Evolutionary conservation across 306 rosid species (phyloP), one percentile per base, ranked within the genome.

Genomic region (Vigna angularis): DNA sequence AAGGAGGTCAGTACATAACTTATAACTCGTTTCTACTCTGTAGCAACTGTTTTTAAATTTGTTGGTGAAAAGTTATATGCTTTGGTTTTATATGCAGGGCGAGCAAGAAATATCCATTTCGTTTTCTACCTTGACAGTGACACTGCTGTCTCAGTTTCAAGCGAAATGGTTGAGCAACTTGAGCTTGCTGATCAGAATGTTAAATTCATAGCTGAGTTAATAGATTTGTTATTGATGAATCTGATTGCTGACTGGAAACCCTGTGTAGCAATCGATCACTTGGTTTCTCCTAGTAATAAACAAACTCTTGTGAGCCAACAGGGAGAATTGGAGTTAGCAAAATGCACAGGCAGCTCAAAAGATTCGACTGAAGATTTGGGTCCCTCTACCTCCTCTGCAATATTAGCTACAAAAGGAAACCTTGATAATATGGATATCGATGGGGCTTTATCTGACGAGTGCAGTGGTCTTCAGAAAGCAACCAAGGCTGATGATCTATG

Each of bases 401-500:
- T 5, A 28, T 28, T 18, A 12, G 66, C 44, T 32, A 49, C 20
- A n/a, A 63, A 24, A 53, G 20, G 24, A 75, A 81, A 72, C 66
- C 38, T 79, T 28, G 59, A 79, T 47, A 24, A 11, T 58, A 12
- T 45, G 51, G 34, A 34, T 65, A 22, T 77, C 15, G 42, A 80
- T 2, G 79, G 81, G 15, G 64, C 9, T 36, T 40, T 32, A 48
- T 86, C 82, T 16, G 72, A 74, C 28, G 76, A 59, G 15, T 67
- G 58, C 49, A 55, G 13, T 63, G 76, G 50, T 68, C 7, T 14
- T 55, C 77, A 17, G 20, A 81, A 66, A 40, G 44, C 69, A 70
- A 73, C 61, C 6, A 80, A 20, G 40, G 4, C 63, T 3, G 73
- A 83, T 57, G 86, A 85, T 85, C 11, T n/a, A 51, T 68, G 53